Evolutionary conservation across 495 filamentous ascomycete species (phyloP), one percentile per base, ranked within the genome.

Genomic region (Saxophila tyrrhenica): DNA sequence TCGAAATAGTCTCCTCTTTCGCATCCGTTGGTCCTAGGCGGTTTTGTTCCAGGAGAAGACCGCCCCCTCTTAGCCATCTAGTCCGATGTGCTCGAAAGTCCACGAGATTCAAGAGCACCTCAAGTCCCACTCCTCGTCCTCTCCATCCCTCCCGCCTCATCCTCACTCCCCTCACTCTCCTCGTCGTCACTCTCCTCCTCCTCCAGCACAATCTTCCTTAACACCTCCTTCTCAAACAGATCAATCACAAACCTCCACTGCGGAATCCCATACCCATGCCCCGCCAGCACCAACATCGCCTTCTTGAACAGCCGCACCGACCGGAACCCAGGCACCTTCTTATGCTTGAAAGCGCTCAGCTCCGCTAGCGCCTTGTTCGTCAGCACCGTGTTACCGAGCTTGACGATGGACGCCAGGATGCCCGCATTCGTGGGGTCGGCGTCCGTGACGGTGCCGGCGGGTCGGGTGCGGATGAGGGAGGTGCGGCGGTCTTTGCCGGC

Each of bases 191-290:
- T 56, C 0, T 71, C 75, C 17, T 83, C 81, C 50, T 85, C 82
- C 48, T 81, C 79, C 3, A 84, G 67, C 29, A 97, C 83, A 51
- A 96, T 86, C 41, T 80, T 78, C 59, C 88, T 73, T 67, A 97
- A 72, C 24, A 97, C 87, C 35, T 75, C 80, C 69, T 87, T 90
- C 59, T 97, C 91, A 67, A 97, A 98, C 22, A 97, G 71, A 65
- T 96, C 89, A 48, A 96, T 81, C 32, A 95, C 82, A 67, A 94
- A 89, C 41, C 87, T 84, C 41, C 91, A 83, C 47, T 88, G 82
- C 5, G 80, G 81, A 21, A 97, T 74, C 25, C 91, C 79, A 67
- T 88, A 97, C 62, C 92, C 87, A 58, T 95, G 89, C 48, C 79
- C 82, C 70, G 95, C 92, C n/a, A 98, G 74, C 29, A 96, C 71